Base-by-base conservation (phyloP, 2,329 filamentous ascomycete species). In the Rutstroemia sydowiana region DNA sequence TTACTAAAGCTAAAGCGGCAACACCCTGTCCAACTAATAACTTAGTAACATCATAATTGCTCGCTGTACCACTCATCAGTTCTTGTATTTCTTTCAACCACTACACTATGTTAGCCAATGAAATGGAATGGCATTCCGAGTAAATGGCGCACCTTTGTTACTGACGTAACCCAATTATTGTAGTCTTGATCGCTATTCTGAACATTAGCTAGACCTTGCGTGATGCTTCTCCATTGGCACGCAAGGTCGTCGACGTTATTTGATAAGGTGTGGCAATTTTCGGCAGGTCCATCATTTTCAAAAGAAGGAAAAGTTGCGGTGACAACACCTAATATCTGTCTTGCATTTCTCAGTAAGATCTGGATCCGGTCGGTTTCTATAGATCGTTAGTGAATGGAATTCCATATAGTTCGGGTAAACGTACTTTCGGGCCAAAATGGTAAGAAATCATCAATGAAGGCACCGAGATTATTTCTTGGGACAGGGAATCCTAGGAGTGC, bases 381-480 rank as follows among this genome's bases (percentile, higher is more conserved):
- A 52, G 53, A 16, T 5, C 43, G 45, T 63, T 40, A 60, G 48
- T 23, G 53, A 45, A 7, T 3, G 14, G n/a, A n/a, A n/a, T n/a
- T n/a, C n/a, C 7, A 30, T 9, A n/a, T 44, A 3, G 21, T 11
- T 14, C 10, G 13, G 21, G 39, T 13, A 18, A 20, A 63, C 71
- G 64, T 70, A 87, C 84, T 72, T 37, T 76, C 66, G 11, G 78
- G 66, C 90, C 90, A 97, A 57, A 97, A 81, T 0, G 77, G 73
- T 14, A 95, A 71, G 58, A 98, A 85, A 5, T 89, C 81, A 0
- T 81, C 75, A 45, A 97, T 89, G 55, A 96, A 84, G 1, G 90
- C 82, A 1, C 93, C 93, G 0, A 98, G 72, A 57, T 90, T 97
- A 65, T 98, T 98, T 67, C 84, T 82, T 0, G 93, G 88, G 1